Evolutionary conservation across 176 grass and related monocot genomes (phyloP).

Genomic region (Juncus inflexus): DNA sequence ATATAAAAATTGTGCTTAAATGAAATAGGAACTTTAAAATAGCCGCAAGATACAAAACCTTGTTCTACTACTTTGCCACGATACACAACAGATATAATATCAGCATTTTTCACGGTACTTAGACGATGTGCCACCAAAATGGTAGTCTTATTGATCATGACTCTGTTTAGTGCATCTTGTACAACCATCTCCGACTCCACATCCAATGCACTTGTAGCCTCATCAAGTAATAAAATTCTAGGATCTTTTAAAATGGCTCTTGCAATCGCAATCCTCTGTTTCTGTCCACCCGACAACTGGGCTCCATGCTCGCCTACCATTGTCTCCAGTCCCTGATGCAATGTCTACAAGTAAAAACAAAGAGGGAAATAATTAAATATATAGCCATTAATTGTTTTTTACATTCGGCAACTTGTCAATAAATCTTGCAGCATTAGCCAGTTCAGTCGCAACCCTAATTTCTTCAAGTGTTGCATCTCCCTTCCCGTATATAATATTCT

Average conservation of each 20-base stretch:
- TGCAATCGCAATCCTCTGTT: slow-evolving; percentile 80
- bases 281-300: slow-evolving; percentile 76
- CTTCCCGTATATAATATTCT: slow-evolving; percentile 81
- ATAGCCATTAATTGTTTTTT: slow-evolving; percentile 3
- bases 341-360: slow-evolving; percentile 7
- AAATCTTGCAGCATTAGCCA: slow-evolving; percentile 80
- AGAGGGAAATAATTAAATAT: neutral
- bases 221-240: slow-evolving; percentile 66
- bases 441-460: slow-evolving; percentile 56
- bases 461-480: slow-evolving; percentile 48
- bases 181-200: slow-evolving; percentile 70
- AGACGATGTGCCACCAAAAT: slow-evolving; percentile 75
- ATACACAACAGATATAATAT: slow-evolving; percentile 59
- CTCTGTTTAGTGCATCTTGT: slow-evolving; percentile 71
- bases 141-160: slow-evolving; percentile 61
- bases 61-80: slow-evolving; percentile 70
- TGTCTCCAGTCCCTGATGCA: slow-evolving; percentile 53
- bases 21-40: neutral
- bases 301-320: slow-evolving; percentile 76
- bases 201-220: slow-evolving; percentile 85
- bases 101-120: slow-evolving; percentile 68
- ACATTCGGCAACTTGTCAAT: slow-evolving; percentile 93
- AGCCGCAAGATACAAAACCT: slow-evolving; percentile 35
- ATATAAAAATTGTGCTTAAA: slow-evolving; percentile 2
- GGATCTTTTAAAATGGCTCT: slow-evolving; percentile 86